Evolutionary conservation across 2,329 filamentous ascomycete genomes (phyloP), one percentile per base, ranked within the genome.

Genomic region (Coleophoma eucalyptorum): DNA sequence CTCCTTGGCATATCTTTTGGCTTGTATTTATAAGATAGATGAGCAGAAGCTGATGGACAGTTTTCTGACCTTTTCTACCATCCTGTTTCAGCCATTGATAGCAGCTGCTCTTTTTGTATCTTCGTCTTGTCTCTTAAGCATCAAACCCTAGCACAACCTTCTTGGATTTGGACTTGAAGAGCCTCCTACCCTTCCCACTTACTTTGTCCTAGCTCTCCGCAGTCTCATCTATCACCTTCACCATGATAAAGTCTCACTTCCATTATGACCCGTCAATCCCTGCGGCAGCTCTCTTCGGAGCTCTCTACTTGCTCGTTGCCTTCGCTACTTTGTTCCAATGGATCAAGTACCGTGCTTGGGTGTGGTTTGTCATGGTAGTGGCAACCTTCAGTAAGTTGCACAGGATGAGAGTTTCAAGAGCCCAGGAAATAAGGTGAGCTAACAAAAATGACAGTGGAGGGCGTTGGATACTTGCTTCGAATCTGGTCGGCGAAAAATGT

Each of bases 341-440:
- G 58, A 40, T 69, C n/a, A 54, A 62, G 49, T 66, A 66, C 48
- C 56, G 55, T 49, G 55, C 62, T 12, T 63, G 61, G 61, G 61
- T 67, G 32, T 68, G 67, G 65, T 45, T 60, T 1, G 50, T 65
- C 5, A 68, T 69, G 63, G 62, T 68, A 2, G 3, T 67, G 11
- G 62, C 66, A 13, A 48, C 60, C 21, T 62, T 51, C 10, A 68
- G 65, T 68, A 61, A 40, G 62, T 56, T 3, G 2, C 13, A 18
- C 26, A 21, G 21, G 10, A 13, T 43, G 13, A 18, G 11, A 15
- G 3, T 21, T 34, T 13, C 20, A 34, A 34, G 15, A 43, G 26
- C 2, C 26, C 6, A 26, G 26, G 10, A 26, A 26, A 8, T 35
- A 11, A 43, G 38, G 26, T 10, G 38, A 38, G 11, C 31, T 46